Base-by-base conservation (phyloP, 1,284 basidiomycete genomes). In the Uromyces viciae-fabae region DNA sequence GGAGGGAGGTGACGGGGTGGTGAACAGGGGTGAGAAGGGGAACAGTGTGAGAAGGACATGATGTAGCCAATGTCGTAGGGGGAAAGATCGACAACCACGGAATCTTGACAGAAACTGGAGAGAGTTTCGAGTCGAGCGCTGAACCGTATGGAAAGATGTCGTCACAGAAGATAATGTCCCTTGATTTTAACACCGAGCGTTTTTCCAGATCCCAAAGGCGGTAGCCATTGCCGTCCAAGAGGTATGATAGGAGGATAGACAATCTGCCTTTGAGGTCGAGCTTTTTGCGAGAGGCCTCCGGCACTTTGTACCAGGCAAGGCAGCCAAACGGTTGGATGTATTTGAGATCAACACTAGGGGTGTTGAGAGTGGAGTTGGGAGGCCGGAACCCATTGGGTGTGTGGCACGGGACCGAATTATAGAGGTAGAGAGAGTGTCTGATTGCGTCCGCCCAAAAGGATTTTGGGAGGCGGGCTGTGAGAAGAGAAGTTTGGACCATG, bases 131-230 rank as follows among this genome's bases (percentile, higher is more conserved):
- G 5, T 56, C 38, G 49, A 75, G 40, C 8, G 22, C 5, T 25
- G 73, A 11, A 1, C n/a, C 40, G 19, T 74, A 75, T 2, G 73
- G 73, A 22, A 58, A 60, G 19, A 11, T 22, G 19, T 56, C 36
- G 11, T 75, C 52, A 2, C 43, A 14, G 62, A 75, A 75, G 33
- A 62, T 2, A 3, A 62, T 36, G 43, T 75, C 56, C 5, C 73
- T 56, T 8, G 73, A 75, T 40, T 75, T 75, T 17, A 75, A 14
- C 1, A 43, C 33, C 3, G 25, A 15, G 3, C 56, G 40, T 15
- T 62, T 56, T 22, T 60, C 42, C 17, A 75, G 56, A 43, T 75
- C 73, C 73, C 73, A 75, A 5, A 75, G 38, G 22, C 52, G 14
- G 36, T 40, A 75, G 2, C 73, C 73, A 60, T 62, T 62, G 15